Evolutionary conservation across 169 alveolate genomes (phyloP).

Genomic region (Plasmodium sp.): DNA sequence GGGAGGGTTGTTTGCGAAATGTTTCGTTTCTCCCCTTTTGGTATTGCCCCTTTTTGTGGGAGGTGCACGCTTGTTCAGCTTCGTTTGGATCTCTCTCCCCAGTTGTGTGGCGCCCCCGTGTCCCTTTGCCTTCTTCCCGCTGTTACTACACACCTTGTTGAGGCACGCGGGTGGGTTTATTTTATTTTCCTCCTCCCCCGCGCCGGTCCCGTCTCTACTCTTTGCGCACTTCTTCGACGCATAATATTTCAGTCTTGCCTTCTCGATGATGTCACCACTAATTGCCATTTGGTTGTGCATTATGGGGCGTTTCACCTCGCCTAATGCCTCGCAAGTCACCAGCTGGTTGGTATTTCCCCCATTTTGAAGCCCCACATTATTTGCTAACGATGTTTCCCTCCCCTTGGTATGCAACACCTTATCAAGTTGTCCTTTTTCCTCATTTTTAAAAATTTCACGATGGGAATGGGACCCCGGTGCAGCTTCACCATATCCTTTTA

Average conservation of each 20-base stretch:
- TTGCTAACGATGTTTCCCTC: background rate
- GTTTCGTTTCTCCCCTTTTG: background rate
- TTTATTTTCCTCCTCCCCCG: background rate
- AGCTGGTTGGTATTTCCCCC: background rate
- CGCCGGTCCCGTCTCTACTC: background rate
- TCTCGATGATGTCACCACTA: background rate
- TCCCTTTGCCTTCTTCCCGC: background rate
- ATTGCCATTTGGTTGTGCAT: background rate
- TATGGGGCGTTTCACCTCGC: background rate
- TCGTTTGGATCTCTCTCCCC: background rate
- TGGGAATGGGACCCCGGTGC: background rate
- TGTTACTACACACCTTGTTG: background rate
- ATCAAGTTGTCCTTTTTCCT: background rate
- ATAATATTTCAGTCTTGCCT: background rate
- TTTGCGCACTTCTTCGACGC: background rate
- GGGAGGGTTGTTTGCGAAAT: background rate
- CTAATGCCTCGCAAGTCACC: background rate
- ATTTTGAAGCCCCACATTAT: background rate
- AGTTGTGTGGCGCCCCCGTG: background rate
- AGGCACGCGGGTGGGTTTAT: background rate
- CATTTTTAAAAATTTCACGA: background rate
- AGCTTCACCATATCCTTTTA: conserved; percentile 1
- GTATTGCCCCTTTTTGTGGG: background rate
- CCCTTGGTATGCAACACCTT: background rate
- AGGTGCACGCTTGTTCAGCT: background rate